These are phyloP conservation scores for Ophiocordyceps polyrhachis-furcata DNA, from an alignment of 2,329 filamentous ascomycete species.

Conservation along the genomic window DNA sequence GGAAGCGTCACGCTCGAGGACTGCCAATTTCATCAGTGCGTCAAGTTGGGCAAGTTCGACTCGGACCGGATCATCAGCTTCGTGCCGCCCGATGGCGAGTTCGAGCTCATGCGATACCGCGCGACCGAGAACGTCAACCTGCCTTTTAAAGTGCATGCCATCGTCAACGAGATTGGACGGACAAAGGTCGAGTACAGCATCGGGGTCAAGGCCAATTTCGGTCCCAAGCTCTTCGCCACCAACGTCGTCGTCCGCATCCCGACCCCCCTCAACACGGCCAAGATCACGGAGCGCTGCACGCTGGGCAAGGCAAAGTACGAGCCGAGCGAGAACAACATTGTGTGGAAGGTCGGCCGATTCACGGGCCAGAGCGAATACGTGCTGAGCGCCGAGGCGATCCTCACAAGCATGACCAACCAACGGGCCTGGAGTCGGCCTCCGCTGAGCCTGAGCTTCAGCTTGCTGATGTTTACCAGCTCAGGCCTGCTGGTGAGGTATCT, in stretches of 20 bases:
- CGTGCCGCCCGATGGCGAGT: constrained; percentile 90
- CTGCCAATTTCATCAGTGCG: constrained; percentile 97
- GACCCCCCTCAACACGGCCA: constrained; percentile 88
- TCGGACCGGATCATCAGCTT: constrained; percentile 94
- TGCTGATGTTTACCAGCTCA: constrained; percentile 96
- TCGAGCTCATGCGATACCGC: constrained; percentile 96
- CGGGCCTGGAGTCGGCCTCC: constrained; percentile 93
- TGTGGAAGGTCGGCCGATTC: constrained; percentile 98
- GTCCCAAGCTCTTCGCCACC: constrained; percentile 86
- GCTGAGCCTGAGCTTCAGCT: constrained; percentile 74
- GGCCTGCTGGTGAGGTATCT: constrained; percentile 83
- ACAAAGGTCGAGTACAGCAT: constrained; percentile 98
- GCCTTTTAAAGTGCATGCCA: constrained; percentile 96
- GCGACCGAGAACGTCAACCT: constrained; percentile 97
- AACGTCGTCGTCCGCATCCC: constrained; percentile 91
- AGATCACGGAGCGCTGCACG: constrained; percentile 78
- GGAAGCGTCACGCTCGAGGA: constrained; percentile 93
- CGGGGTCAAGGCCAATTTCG: constrained; percentile 92
- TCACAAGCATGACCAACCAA: constrained; percentile 96
- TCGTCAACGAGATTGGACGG: constrained; percentile 92
- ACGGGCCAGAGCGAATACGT: constrained; percentile 96
- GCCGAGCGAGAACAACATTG: constrained; percentile 91
- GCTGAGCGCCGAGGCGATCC: constrained; percentile 75
- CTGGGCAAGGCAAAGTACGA: constrained; percentile 98
- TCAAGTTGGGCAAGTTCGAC: constrained; percentile 93